Conservation (phyloP, 2,329 filamentous ascomycete species). For the Colletotrichum sp. region DNA sequence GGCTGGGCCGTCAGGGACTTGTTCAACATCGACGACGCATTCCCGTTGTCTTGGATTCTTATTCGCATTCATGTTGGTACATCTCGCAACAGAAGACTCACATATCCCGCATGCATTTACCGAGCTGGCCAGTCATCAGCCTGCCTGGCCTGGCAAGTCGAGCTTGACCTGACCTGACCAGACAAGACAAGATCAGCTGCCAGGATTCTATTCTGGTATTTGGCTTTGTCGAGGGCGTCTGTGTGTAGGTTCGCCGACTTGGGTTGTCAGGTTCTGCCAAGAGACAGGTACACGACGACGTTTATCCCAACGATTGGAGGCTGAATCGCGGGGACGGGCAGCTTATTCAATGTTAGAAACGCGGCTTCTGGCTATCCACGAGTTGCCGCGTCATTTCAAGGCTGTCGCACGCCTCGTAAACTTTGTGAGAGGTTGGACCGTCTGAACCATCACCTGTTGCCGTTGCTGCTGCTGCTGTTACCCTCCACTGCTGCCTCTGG, state of each 20-base stretch:
- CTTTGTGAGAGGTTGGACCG: neutral
- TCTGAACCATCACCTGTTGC: neutral
- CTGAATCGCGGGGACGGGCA: neutral
- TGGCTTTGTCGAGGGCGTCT: neutral
- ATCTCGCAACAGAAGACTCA: neutral
- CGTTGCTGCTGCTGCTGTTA: neutral
- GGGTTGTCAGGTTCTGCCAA: neutral
- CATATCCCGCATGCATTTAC: neutral
- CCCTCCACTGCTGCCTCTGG: no score
- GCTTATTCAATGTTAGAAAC: neutral
- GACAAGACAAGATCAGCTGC: neutral
- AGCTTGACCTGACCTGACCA: neutral
- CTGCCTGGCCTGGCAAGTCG: neutral
- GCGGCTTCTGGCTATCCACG: neutral
- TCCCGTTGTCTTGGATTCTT: neutral
- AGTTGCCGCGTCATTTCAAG: slow-evolving; percentile 3
- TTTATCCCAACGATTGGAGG: neutral
- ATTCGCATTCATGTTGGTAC: neutral
- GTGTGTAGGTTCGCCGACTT: neutral
- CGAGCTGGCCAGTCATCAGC: neutral
- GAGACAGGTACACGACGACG: neutral
- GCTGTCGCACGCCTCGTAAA: neutral
- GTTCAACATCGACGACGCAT: neutral
- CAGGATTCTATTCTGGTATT: neutral
- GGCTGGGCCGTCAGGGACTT: neutral